Percentiles rank a stretch among this genome's conserved stretches.
phyloP scores from a whole-genome alignment of 2,329 filamentous ascomycete species.

The Corynespora cassiicola region DNA sequence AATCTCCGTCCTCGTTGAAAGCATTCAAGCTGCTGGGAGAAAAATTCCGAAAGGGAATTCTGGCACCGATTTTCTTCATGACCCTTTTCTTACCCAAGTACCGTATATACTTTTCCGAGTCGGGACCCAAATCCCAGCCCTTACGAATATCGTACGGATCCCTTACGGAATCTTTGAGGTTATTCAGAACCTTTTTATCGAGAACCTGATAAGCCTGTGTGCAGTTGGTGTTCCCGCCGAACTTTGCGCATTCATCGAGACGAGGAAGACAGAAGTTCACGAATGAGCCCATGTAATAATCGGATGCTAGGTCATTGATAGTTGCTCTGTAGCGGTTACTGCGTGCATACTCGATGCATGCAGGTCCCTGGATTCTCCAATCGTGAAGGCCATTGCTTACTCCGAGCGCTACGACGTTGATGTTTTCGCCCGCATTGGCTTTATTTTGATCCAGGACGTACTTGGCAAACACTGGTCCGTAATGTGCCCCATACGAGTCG shows the following conservation, averaged over 20 bases:
- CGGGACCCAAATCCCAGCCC: too few species aligned
- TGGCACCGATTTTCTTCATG: constrained; percentile 63
- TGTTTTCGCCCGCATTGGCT: constrained; percentile 40
- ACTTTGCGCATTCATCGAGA: constrained; percentile 57
- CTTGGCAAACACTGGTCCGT: constrained; percentile 58
- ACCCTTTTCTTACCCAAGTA: constrained; percentile 62
- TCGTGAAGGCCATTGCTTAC: constrained; percentile 65
- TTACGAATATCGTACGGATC: constrained; percentile 67
- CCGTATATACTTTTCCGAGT: constrained; percentile 59
- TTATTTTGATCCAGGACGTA: constrained; percentile 54
- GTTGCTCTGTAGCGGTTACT: constrained; percentile 59
- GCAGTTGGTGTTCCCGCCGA: constrained; percentile 58
- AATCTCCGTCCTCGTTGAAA: too few species aligned
- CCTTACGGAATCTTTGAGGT: too few species aligned
- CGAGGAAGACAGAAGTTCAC: constrained; percentile 65
- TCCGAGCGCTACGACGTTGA: constrained; percentile 54
- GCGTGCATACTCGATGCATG: constrained; percentile 52
- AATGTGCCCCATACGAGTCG: constrained; percentile 64
- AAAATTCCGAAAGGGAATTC: constrained; percentile 64
- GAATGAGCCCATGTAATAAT: constrained; percentile 63
- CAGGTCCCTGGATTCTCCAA: constrained; percentile 58
- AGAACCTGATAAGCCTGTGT: constrained; percentile 57
- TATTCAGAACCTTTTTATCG: too few species aligned
- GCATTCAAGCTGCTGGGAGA: too few species aligned
- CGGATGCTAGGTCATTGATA: constrained; percentile 43